Evolutionary conservation across 1,284 basidiomycete genomes (phyloP), one percentile per base, ranked within the genome.

Genomic region (Trichosporon sp.): DNA sequence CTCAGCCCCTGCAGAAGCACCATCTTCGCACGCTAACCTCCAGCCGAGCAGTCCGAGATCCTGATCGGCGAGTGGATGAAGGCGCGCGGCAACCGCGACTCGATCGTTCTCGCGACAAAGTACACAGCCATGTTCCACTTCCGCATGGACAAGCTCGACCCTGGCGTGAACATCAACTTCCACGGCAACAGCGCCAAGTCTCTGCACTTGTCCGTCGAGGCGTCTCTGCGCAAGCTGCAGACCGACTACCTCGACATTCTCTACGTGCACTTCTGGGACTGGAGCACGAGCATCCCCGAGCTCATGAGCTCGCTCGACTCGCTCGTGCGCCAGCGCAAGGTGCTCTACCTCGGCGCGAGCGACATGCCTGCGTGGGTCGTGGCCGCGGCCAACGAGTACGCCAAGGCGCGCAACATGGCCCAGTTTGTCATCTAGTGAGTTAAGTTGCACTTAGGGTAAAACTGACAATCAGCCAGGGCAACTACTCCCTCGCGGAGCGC

Each of bases 361-460:
- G 83, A 86, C 62, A 82, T 81, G 8, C 85, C 85, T 0, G 85
- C 86, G 0, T 87, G 85, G 84, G 71, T 86, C 37, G 85, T 87
- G 29, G 68, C 82, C 11, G 79, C 80, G 7, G 84, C 83, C 27
- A 86, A 86, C 73, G 80, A 81, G 59, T 86, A 86, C 66, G 86
- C 86, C 16, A 56, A 62, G 73, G 76, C 79, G 29, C 77, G 82
- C 57, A 82, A 81, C 7, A 79, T 83, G 73, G 81, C 84, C 1
- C 85, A 82, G 7, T 87, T 87, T 66, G 81, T 83, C 49, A 78
- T 87, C 62, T 87, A 86, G 56, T 58, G 56, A 58, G 56, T 57
- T 36, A 10, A n/a, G n/a, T n/a, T n/a, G n/a, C n/a, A n/a, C n/a
- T n/a, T n/a, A n/a, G n/a, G n/a, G n/a, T n/a, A n/a, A 11, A 2